These are phyloP conservation scores for Termitomyces sp. DNA, from an alignment of 768 basidiomycete species.

Conservation along the genomic window DNA sequence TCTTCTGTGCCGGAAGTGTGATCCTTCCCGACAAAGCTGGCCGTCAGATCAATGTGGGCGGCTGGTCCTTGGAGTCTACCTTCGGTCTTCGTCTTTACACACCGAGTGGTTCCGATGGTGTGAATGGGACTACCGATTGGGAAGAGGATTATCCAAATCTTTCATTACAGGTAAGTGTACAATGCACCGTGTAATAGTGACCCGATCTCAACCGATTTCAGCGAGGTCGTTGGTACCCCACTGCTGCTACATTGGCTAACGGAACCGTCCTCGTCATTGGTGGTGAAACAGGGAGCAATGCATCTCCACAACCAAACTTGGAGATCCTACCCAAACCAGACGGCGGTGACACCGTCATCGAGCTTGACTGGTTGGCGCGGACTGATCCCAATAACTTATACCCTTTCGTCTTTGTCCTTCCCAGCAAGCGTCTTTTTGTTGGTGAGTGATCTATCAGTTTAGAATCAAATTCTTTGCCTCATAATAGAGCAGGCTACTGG, in stretches of 20 bases:
- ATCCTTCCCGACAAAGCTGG: slow-evolving; percentile 73
- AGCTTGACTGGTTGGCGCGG: slow-evolving; percentile 62
- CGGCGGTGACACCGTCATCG: slow-evolving; percentile 58
- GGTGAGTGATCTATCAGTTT: slow-evolving; percentile 39
- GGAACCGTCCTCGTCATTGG: slow-evolving; percentile 73
- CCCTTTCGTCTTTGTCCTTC: slow-evolving; percentile 71
- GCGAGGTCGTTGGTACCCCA: slow-evolving; percentile 72
- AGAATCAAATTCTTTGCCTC: background rate
- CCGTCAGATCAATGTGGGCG: slow-evolving; percentile 63
- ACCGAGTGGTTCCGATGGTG: slow-evolving; percentile 63
- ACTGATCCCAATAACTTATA: slow-evolving; percentile 83
- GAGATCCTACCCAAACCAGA: slow-evolving; percentile 67
- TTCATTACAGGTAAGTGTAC: slow-evolving; percentile 49
- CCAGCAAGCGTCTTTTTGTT: slow-evolving; percentile 66
- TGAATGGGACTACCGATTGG: slow-evolving; percentile 78
- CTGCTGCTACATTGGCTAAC: slow-evolving; percentile 65
- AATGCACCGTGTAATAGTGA: background rate
- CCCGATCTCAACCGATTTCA: slow-evolving; percentile 17
- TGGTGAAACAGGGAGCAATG: slow-evolving; percentile 73
- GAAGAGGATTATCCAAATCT: slow-evolving; percentile 63
- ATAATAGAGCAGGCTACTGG: slow-evolving; percentile 53
- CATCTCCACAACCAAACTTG: slow-evolving; percentile 58
- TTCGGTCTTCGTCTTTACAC: slow-evolving; percentile 72
- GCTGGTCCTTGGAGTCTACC: slow-evolving; percentile 70
- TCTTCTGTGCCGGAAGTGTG: slow-evolving; percentile 75